Evolutionary conservation across 2,329 filamentous ascomycete species (phyloP).

Genomic region (Pseudonectria foliicola): DNA sequence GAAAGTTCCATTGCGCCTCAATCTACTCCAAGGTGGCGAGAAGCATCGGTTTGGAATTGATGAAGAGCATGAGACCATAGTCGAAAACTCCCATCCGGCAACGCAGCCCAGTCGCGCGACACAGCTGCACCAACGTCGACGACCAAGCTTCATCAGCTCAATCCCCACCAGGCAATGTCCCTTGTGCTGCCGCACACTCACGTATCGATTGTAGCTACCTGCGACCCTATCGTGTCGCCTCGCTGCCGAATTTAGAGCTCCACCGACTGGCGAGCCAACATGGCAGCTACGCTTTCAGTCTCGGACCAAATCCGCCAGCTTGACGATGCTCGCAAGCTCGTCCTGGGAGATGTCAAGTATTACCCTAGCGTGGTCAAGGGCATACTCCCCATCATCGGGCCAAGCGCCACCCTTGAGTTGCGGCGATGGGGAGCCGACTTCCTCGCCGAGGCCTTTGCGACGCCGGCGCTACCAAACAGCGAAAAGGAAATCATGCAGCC

Average conservation of each 20-base stretch:
- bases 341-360: constrained; percentile 77
- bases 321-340: constrained; percentile 81
- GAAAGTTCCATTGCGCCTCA: neutral
- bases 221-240: too few species aligned
- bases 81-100: constrained; percentile 16
- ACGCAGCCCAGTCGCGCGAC: constrained; percentile 26
- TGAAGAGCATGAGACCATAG: constrained; percentile 22
- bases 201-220: constrained; percentile 2
- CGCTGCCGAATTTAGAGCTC: too few species aligned
- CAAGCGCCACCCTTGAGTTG: constrained; percentile 67
- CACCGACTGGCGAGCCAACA: constrained; percentile 26
- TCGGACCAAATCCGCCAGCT: constrained; percentile 80
- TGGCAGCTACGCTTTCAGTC: constrained; percentile 53
- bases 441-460: constrained; percentile 90
- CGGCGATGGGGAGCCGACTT: constrained; percentile 96
- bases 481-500: constrained; percentile 77
- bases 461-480: constrained; percentile 68
- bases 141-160: constrained; percentile 6
- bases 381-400: constrained; percentile 83
- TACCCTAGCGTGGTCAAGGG: constrained; percentile 89
- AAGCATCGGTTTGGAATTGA: constrained; percentile 9
- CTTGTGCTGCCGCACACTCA: neutral
- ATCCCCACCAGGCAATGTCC: constrained; percentile 1
- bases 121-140: constrained; percentile 10
- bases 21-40: neutral